These are phyloP conservation scores for Pseudozyma flocculosa DNA, from an alignment of 1,284 basidiomycete species.

Conservation along the genomic window DNA sequence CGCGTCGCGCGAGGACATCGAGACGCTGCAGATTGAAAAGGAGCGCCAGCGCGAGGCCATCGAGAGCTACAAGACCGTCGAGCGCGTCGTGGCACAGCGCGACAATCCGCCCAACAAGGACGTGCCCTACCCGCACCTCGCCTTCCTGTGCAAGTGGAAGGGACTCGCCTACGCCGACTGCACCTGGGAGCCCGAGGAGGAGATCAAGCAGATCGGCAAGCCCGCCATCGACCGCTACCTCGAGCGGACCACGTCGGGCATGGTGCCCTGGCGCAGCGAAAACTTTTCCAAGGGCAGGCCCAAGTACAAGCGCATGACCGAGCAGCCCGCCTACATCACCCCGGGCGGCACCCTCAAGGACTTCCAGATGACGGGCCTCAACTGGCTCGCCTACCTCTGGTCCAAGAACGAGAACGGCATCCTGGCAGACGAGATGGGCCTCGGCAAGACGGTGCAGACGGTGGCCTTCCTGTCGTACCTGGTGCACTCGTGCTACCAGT, in stretches of 20 bases:
- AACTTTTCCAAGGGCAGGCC: conserved; percentile 75
- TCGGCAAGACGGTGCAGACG: conserved; percentile 95
- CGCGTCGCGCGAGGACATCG: conserved; percentile 81
- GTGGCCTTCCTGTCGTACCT: conserved; percentile 95
- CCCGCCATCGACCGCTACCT: conserved; percentile 80
- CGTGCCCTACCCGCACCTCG: conserved; percentile 64
- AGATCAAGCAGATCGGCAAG: conserved; percentile 66
- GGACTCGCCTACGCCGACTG: conserved; percentile 90
- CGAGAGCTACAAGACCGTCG: conserved; percentile 87
- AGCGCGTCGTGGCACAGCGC: conserved; percentile 84
- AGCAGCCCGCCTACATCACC: conserved; percentile 85
- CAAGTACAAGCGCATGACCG: conserved; percentile 77
- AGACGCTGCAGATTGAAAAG: conserved; percentile 76
- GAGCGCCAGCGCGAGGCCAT: conserved; percentile 86
- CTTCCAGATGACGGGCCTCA: conserved; percentile 95
- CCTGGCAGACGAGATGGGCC: conserved; percentile 98
- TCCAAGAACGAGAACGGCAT: conserved; percentile 93
- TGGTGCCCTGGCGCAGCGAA: conserved; percentile 82
- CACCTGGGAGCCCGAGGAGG: conserved; percentile 84
- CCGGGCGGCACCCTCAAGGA: conserved; percentile 79
- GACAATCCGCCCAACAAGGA: conserved; percentile 67
- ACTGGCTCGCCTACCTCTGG: conserved; percentile 98
- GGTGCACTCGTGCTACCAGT: conserved; percentile 86
- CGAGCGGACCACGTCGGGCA: conserved; percentile 72
- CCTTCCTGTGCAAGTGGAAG: conserved; percentile 98